A percentile compares a stretch with the other conserved stretches of the same genome.
Evolutionary conservation across 257 asterid species (phyloP).

Genomic region (Gentiana straminea): DNA sequence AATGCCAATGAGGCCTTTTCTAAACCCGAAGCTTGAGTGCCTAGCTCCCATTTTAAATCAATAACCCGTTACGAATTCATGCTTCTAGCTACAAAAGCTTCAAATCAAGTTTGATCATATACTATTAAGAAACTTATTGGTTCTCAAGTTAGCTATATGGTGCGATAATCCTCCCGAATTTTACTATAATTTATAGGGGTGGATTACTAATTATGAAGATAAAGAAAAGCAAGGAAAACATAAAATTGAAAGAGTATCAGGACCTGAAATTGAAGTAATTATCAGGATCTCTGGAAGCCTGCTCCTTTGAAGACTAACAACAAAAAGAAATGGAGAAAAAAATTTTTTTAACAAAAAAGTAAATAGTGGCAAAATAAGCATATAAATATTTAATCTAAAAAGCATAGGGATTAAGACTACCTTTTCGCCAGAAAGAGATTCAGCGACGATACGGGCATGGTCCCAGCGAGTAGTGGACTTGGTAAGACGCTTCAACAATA

Average conservation of each 20-base stretch:
- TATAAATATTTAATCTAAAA: background rate
- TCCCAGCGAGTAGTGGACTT: slow-evolving; percentile 99
- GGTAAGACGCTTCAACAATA: slow-evolving; percentile 73
- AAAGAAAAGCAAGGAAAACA: background rate
- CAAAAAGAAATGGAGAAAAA: no score
- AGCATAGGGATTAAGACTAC: slow-evolving; percentile 14
- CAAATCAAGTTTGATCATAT: no score
- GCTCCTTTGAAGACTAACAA: slow-evolving; percentile 74
- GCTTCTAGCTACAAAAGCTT: no score
- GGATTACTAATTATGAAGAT: background rate
- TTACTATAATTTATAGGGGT: no score
- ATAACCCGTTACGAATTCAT: no score
- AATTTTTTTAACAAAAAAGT: background rate
- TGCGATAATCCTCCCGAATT: no score
- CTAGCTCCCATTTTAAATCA: no score
- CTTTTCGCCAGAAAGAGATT: slow-evolving; percentile 93
- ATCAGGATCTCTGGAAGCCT: slow-evolving; percentile 93
- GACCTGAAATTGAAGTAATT: slow-evolving; percentile 95
- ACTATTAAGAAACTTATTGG: no score
- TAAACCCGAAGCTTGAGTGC: slow-evolving; percentile 77
- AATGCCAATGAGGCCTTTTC: no score
- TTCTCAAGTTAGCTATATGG: no score
- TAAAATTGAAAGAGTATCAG: background rate
- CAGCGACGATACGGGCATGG: slow-evolving; percentile 83
- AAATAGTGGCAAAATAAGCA: background rate